Evolutionary conservation across 2,329 filamentous ascomycete species (phyloP), one percentile per base, ranked within the genome.

Genomic region (Colletotrichum tamarilloi): DNA sequence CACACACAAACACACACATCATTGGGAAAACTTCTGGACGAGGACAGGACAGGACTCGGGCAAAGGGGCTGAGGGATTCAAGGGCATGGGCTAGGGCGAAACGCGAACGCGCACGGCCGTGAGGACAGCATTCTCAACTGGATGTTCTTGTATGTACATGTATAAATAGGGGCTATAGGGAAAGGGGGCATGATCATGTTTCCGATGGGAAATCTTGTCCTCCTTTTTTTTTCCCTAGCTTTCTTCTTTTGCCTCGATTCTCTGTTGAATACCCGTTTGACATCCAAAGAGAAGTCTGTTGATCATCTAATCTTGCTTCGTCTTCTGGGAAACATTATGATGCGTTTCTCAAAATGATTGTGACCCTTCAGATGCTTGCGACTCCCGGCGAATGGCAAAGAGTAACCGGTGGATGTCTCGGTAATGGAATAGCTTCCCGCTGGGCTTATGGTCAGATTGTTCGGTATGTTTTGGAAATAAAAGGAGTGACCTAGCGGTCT

Each of bases 21-120:
- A 65, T 30, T 22, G 49, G 71, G 67, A 30, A 35, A 35, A 8
- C 46, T 58, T 53, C 46, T 62, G 55, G 62, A 66, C 67, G 52
- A 62, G 56, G 71, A 52, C 56, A 73, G 19, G 52, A 56, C 42
- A 49, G 42, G 42, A 22, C 42, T 22, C 19, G 49, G 49, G 62
- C 32, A 65, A 64, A 62, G 67, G 42, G 42, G 71, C 71, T 71
- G 67, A 53, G 71, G 49, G 71, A 73, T 73, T 66, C 71, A 73
- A 62, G 35, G 71, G 67, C 71, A 73, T 71, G 71, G 62, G 71
- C 62, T 19, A 42, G 30, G 62, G 62, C 67, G 71, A 68, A 49
- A 49, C 7, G 42, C 42, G 42, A 49, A 49, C 42, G 63, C 60
- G 49, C 71, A 73, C 38, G 35, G 71, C 71, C 71, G 35, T 73